Evolutionary conservation across 2,329 filamentous ascomycete genomes (phyloP).

Genomic region (Xylaria sp.): DNA sequence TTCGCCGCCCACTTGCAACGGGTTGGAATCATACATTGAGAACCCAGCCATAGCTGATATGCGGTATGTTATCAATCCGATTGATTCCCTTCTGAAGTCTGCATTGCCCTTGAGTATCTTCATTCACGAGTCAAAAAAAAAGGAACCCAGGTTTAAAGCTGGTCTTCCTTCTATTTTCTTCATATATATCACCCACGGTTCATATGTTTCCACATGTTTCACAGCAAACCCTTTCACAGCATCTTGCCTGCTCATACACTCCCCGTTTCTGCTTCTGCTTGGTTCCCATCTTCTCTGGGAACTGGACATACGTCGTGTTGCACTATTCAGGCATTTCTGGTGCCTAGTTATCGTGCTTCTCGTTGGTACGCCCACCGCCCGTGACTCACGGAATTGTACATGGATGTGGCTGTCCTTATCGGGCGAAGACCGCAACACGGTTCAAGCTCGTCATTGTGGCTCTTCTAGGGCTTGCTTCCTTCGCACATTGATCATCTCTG

Average conservation of each 20-base stretch:
- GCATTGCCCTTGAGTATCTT: background rate
- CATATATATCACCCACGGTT: conserved; percentile 1
- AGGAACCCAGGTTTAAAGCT: background rate
- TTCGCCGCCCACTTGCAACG: conserved; percentile 44
- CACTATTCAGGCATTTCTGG: conserved; percentile 22
- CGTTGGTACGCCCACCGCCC: conserved; percentile 25
- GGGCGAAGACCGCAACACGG: conserved; percentile 34
- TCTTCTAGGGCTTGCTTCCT: conserved; percentile 33
- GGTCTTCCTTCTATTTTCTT: background rate
- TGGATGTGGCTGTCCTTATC: conserved; percentile 35
- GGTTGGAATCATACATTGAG: conserved; percentile 48
- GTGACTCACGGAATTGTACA: conserved; percentile 28
- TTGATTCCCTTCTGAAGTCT: background rate
- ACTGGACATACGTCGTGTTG: conserved; percentile 24
- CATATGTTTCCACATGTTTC: background rate
- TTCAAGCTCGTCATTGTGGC: conserved; percentile 32
- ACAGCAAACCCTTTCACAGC: background rate
- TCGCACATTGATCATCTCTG: conserved; percentile 6
- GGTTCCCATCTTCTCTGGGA: conserved; percentile 6
- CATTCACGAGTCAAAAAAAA: too few species aligned
- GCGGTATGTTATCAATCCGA: conserved; percentile 41
- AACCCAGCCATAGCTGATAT: conserved; percentile 48
- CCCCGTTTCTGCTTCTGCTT: background rate
- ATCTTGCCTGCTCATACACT: background rate
- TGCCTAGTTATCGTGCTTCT: conserved; percentile 19